These are phyloP conservation scores for Tylopilus balloui DNA, from an alignment of 768 basidiomycete genomes.

Conservation along the genomic window DNA sequence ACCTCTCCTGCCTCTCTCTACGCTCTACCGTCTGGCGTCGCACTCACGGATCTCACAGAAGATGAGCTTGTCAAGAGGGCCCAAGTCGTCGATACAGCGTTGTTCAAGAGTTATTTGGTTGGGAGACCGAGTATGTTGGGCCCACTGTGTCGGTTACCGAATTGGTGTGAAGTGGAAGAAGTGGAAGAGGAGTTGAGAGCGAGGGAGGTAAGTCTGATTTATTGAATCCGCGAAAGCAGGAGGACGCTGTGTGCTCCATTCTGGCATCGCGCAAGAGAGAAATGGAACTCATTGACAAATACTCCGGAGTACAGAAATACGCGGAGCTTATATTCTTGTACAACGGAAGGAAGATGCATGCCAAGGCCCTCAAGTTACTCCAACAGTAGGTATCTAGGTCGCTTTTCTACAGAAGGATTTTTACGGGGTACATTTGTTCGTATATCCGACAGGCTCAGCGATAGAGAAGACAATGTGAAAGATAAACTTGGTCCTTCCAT, in stretches of 20 bases:
- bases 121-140: constrained; percentile 78
- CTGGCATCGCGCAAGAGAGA: background rate
- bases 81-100: constrained; percentile 91
- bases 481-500: constrained; percentile 85
- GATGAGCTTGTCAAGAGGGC: constrained; percentile 85
- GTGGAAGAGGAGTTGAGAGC: constrained; percentile 83
- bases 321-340: constrained; percentile 88
- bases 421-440: background rate
- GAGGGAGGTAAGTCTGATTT: constrained; percentile 54
- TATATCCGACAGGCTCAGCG: constrained; percentile 57
- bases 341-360: constrained; percentile 93
- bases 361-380: constrained; percentile 79
- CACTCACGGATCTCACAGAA: constrained; percentile 67
- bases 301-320: constrained; percentile 60
- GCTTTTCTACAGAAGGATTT: background rate
- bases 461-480: constrained; percentile 67
- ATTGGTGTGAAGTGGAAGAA: constrained; percentile 96
- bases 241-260: background rate
- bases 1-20: constrained; percentile 73
- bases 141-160: constrained; percentile 82
- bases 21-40: constrained; percentile 62
- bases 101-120: constrained; percentile 89
- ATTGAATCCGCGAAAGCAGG: background rate
- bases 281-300: background rate
- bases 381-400: constrained; percentile 55